Conservation (phyloP, 495 filamentous ascomycete species). For the Penicillium manginii region DNA sequence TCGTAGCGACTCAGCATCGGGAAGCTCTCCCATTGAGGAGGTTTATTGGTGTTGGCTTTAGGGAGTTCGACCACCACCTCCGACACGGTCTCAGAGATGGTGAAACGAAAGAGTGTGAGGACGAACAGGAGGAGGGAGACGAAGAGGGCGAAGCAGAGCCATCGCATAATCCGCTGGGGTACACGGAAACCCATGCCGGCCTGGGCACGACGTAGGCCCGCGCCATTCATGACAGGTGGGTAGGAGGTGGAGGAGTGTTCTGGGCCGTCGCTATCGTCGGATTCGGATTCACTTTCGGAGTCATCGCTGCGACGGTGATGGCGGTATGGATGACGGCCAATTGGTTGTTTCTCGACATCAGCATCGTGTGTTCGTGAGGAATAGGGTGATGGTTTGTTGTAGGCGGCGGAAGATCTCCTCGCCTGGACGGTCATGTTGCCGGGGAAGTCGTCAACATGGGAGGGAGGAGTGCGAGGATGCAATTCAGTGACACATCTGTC, state of each 20-base stretch:
- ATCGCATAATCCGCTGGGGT: conserved; percentile 66
- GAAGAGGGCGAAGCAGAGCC: conserved; percentile 70
- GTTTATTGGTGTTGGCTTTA: conserved; percentile 55
- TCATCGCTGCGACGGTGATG: conserved; percentile 32
- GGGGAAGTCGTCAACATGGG: conserved; percentile 23
- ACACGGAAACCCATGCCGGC: conserved; percentile 52
- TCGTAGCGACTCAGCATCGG: conserved; percentile 82
- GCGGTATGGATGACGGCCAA: conserved; percentile 28
- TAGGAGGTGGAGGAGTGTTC: conserved; percentile 47
- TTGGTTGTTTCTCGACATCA: conserved; percentile 45
- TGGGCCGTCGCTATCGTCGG: conserved; percentile 30
- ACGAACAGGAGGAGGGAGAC: conserved; percentile 73
- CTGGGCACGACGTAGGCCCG: conserved; percentile 42
- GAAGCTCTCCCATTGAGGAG: conserved; percentile 81
- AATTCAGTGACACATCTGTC: conserved; percentile 11
- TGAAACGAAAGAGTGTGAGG: conserved; percentile 68
- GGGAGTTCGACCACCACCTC: conserved; percentile 59
- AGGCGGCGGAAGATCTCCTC: conserved; percentile 39
- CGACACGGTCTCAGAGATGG: conserved; percentile 61
- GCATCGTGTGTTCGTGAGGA: conserved; percentile 21
- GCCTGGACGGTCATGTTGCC: conserved; percentile 43
- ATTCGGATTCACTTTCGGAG: conserved; percentile 24
- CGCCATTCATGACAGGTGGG: conserved; percentile 56
- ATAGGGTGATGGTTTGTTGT: conserved; percentile 34
- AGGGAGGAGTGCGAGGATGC: conserved; percentile 1